Evolutionary conservation across 2,329 filamentous ascomycete species (phyloP), one percentile per base, ranked within the genome.

Genomic region (Colletotrichum somersetense): DNA sequence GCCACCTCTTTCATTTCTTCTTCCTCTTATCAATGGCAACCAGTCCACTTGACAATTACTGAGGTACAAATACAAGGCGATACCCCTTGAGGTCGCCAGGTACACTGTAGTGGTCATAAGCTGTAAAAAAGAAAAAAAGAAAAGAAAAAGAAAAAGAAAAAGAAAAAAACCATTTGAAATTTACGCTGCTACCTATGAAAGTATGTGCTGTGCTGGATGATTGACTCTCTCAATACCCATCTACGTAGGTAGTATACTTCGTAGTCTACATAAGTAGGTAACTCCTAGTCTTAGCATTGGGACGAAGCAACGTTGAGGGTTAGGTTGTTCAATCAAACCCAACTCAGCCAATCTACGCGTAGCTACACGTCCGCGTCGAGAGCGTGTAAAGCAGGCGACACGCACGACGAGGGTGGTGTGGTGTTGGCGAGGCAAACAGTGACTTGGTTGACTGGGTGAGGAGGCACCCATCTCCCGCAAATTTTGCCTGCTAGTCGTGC

Each of bases 361-460:
- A 46, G 50, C 26, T 23, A 46, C 44, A 56, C 48, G 40, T 46
- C 16, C 70, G 70, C 40, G 70, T 70, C 59, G 42, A 46, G 55
- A 42, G 48, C 70, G 70, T 72, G 70, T 72, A 56, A 61, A 62
- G 59, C 55, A 65, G 66, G 23, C 46, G 3, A 40, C 2, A 63
- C 38, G 70, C 70, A 66, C 70, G 70, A 70, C 66, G 23, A 42
- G 18, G 23, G 53, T 30, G 26, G 26, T 30, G 35, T 16, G 18
- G 44, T 62, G 70, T 56, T 56, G 55, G 59, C 12, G n/a, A 70
- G 57, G 70, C 65, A 64, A 61, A 14, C 33, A 65, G 70, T 64
- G 66, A 72, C 70, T 30, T 70, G 30, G 55, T 61, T 62, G 53
- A 61, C 70, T 48, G 33, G 66, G 66, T 65, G 59, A 72, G 20